Percentiles rank a stretch among this genome's conserved stretches.
phyloP scores from a whole-genome alignment of 441 rosid genomes.

The Euphorbia corollata region DNA sequence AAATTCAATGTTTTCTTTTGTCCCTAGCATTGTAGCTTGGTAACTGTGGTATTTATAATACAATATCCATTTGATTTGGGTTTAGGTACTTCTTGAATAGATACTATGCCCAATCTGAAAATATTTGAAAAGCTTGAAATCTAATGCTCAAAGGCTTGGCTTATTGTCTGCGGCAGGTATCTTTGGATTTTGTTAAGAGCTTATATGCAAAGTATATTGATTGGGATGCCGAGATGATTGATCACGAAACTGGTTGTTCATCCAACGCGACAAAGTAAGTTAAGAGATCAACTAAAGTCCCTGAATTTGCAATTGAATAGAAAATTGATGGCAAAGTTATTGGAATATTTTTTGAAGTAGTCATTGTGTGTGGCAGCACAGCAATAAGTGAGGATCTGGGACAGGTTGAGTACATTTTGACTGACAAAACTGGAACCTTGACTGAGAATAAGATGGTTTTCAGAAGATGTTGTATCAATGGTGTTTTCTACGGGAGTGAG shows the following conservation, averaged over 20 bases:
- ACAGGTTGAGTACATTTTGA: constrained; percentile 97
- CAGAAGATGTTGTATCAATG: constrained; percentile 86
- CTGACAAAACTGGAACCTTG: constrained; percentile 98
- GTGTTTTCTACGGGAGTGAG: constrained; percentile 81
- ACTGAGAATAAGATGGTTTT: constrained; percentile 97
- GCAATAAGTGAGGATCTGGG: constrained; percentile 99
- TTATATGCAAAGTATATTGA: constrained; percentile 97
- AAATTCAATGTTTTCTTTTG: background rate
- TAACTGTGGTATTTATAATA: background rate
- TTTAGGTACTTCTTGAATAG: background rate
- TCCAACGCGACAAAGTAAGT: constrained; percentile 94
- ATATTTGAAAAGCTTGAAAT: background rate
- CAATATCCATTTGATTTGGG: background rate
- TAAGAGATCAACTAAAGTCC: constrained; percentile 16
- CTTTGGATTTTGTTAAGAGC: constrained; percentile 95
- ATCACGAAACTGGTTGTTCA: constrained; percentile 69
- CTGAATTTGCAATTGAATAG: constrained; percentile 5
- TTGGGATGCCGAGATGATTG: constrained; percentile 94
- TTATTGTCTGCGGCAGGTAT: constrained; percentile 50
- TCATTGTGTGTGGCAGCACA: constrained; percentile 83
- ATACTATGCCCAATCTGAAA: background rate
- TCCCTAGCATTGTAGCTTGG: background rate
- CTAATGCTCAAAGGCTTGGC: background rate
- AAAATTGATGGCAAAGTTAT: constrained; percentile 4
- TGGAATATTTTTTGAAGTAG: constrained; percentile 20